Percentiles rank a stretch among this genome's conserved stretches.
Evolutionary conservation across 2,329 filamentous ascomycete genomes (phyloP).

Genomic region (Ophioceras dolichostomum): DNA sequence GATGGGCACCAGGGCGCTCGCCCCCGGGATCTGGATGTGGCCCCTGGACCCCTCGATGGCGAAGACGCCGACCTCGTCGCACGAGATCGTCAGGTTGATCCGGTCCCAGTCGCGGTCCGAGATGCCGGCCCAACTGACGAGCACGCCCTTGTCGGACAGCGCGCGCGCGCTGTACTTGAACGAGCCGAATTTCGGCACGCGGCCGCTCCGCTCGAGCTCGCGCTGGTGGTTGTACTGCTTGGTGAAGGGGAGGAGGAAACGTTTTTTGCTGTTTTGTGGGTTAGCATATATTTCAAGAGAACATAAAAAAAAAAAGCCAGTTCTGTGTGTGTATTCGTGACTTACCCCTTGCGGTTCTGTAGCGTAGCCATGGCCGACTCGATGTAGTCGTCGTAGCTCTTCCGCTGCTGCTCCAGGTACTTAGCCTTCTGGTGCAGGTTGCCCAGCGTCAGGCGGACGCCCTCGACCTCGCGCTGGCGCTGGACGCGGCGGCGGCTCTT

Average conservation of each 20-base stretch:
- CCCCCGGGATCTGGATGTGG: constrained; percentile 91
- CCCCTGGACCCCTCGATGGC: constrained; percentile 82
- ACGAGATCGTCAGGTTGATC: constrained; percentile 87
- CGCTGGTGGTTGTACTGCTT: constrained; percentile 98
- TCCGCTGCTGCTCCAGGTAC: constrained; percentile 89
- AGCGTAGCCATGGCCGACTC: constrained; percentile 96
- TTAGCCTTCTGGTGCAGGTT: constrained; percentile 77
- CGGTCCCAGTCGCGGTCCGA: constrained; percentile 76
- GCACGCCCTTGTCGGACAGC: constrained; percentile 83
- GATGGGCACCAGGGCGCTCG: constrained; percentile 75
- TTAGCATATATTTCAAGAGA: neutral
- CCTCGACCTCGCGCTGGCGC: constrained; percentile 80
- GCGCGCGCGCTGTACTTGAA: constrained; percentile 93
- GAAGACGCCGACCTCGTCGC: constrained; percentile 90
- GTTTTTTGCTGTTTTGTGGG: constrained; percentile 56
- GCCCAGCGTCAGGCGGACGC: constrained; percentile 60
- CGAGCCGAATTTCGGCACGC: constrained; percentile 92
- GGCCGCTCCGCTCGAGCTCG: constrained; percentile 82
- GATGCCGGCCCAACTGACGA: constrained; percentile 84
- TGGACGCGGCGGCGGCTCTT: constrained; percentile 92
- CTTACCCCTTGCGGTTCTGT: constrained; percentile 86
- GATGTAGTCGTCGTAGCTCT: constrained; percentile 98
- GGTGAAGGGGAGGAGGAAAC: constrained; percentile 90
- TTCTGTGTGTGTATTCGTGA: no score
- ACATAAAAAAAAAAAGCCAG: constrained; percentile 7